These are phyloP conservation scores for Paracamarosporium sp. DNA, from an alignment of 2,329 filamentous ascomycete genomes.

Conservation along the genomic window DNA sequence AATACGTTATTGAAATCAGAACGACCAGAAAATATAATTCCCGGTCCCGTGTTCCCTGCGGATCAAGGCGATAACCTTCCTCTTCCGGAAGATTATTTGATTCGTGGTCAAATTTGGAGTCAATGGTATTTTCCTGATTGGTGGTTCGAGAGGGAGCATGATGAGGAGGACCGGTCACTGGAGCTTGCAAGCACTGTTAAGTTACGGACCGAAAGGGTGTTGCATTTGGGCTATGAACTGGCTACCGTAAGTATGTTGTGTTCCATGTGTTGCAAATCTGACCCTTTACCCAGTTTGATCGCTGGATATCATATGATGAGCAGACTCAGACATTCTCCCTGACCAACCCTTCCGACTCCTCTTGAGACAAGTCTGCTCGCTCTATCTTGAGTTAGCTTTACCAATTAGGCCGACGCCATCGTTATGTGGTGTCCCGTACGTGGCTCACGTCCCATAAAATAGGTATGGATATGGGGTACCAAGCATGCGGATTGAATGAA, in stretches of 20 bases:
- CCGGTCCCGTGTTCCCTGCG: slow-evolving; percentile 55
- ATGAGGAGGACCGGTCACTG: slow-evolving; percentile 72
- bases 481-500: background rate
- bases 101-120: slow-evolving; percentile 69
- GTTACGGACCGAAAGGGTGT: slow-evolving; percentile 64
- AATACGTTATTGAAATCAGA: slow-evolving; percentile 57
- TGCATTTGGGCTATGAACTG: slow-evolving; percentile 64
- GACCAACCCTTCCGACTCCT: slow-evolving; percentile 8
- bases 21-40: slow-evolving; percentile 42
- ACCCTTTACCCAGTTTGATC: slow-evolving; percentile 26
- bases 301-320: slow-evolving; percentile 39
- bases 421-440: background rate
- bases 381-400: background rate
- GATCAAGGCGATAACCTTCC: slow-evolving; percentile 59
- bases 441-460: background rate
- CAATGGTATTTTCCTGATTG: slow-evolving; percentile 64
- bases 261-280: slow-evolving; percentile 10
- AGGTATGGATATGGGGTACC: background rate
- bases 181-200: slow-evolving; percentile 66
- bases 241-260: slow-evolving; percentile 31
- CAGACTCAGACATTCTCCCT: slow-evolving; percentile 35
- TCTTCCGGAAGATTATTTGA: slow-evolving; percentile 72
- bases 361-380: slow-evolving; percentile 4
- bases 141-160: slow-evolving; percentile 68
- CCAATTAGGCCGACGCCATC: background rate